phyloP scores from a whole-genome alignment of 495 filamentous ascomycete genomes.

The Cenococcum geophilum region DNA sequence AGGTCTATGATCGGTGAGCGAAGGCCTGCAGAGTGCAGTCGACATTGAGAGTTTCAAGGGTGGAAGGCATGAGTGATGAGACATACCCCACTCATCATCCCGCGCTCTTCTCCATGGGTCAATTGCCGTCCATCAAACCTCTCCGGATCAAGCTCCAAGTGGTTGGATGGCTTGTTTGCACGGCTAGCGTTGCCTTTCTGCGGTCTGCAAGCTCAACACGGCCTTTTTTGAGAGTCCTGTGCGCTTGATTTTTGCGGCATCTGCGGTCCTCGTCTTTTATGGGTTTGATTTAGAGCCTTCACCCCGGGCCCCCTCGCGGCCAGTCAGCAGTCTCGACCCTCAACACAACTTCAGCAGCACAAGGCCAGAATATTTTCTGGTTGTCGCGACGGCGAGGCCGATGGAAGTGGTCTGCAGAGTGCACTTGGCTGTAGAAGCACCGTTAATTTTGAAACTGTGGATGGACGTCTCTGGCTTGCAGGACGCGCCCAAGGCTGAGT shows the following conservation, averaged over 20 bases:
- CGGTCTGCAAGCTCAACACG: not conserved
- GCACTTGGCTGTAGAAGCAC: not conserved
- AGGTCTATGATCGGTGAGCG: constrained; percentile 6
- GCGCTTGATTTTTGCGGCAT: constrained; percentile 5
- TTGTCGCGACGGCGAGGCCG: not conserved
- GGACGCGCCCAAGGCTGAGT: not conserved
- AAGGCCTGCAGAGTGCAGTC: not conserved
- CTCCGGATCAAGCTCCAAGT: not conserved
- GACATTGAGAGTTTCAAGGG: constrained; percentile 2
- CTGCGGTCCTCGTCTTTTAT: not conserved
- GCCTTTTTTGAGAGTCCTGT: not conserved
- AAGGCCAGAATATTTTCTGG: not conserved
- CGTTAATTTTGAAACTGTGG: not conserved
- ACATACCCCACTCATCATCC: constrained; percentile 3
- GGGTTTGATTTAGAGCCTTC: not conserved
- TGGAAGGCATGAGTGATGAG: constrained; percentile 4
- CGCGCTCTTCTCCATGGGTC: constrained; percentile 5
- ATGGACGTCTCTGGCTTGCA: not conserved
- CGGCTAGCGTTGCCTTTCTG: not conserved
- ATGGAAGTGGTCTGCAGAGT: not conserved
- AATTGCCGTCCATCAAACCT: not conserved
- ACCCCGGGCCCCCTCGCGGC: not conserved
- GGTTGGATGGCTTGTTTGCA: not conserved
- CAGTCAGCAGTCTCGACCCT: not conserved
- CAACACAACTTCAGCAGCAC: not conserved